A percentile compares a stretch with the other conserved stretches of the same genome.
Conservation (phyloP, 306 rosid genomes). For the Sophora flavescens region DNA sequence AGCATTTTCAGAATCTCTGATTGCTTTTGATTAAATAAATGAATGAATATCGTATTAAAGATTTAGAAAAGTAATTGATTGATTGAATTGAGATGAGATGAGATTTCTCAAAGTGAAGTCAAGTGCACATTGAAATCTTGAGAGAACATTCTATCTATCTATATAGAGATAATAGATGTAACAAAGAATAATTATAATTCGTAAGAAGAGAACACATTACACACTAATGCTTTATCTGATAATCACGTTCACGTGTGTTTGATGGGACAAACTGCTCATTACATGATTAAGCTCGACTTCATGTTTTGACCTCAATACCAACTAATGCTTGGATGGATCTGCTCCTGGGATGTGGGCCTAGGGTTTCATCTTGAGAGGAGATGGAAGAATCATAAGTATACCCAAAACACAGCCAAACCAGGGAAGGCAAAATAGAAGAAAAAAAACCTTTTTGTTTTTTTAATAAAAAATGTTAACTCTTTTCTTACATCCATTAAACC, state of each 20-base stretch:
- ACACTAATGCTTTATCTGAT: background rate
- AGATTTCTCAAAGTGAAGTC: background rate
- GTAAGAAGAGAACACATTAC: background rate
- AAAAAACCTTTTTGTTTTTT: background rate
- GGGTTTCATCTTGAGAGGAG: constrained; percentile 18
- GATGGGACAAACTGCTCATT: background rate
- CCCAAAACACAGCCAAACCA: background rate
- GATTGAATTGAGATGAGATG: background rate
- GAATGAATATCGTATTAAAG: background rate
- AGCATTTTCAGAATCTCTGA: background rate
- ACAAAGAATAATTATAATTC: background rate
- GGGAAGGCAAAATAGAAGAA: background rate
- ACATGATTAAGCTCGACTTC: background rate
- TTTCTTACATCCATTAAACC: background rate
- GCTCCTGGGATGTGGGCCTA: background rate
- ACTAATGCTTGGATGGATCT: constrained; percentile 15
- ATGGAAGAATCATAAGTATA: background rate
- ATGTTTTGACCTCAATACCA: constrained; percentile 9
- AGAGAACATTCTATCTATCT: background rate
- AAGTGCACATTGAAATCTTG: background rate
- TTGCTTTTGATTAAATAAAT: background rate
- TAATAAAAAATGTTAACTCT: background rate
- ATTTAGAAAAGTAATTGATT: background rate
- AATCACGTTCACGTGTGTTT: background rate
- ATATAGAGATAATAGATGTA: background rate